A percentile compares a stretch with the other conserved stretches of the same genome.
phyloP scores from a whole-genome alignment of 2,329 filamentous ascomycete species.

The Colletotrichum horii region DNA sequence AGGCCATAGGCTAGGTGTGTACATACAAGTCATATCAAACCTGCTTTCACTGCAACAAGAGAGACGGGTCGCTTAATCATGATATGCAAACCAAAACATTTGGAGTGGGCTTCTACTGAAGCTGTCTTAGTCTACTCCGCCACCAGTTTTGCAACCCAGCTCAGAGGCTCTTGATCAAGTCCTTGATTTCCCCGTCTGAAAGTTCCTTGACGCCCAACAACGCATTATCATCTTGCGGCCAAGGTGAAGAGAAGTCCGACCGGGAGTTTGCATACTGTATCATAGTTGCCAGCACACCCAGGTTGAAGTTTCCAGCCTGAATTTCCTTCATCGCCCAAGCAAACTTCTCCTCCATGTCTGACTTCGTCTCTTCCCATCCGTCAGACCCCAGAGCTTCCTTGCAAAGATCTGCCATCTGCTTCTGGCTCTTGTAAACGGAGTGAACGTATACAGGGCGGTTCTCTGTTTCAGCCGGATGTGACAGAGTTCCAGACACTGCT shows the following conservation, averaged over 20 bases:
- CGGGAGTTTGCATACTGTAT: slow-evolving; percentile 22
- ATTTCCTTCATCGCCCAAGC: slow-evolving; percentile 18
- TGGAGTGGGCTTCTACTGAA: no score
- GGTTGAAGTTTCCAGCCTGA: slow-evolving; percentile 20
- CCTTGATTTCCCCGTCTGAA: slow-evolving; percentile 21
- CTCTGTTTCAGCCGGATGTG: slow-evolving; percentile 28
- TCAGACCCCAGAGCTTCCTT: slow-evolving; percentile 19
- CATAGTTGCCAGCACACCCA: slow-evolving; percentile 17
- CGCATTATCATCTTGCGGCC: slow-evolving; percentile 22
- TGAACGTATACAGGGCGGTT: slow-evolving; percentile 29
- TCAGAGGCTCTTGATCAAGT: slow-evolving; percentile 10
- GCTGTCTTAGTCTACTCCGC: not conserved
- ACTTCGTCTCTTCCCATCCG: slow-evolving; percentile 19
- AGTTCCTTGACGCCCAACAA: slow-evolving; percentile 23
- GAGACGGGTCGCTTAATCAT: no score
- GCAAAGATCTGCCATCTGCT: slow-evolving; percentile 24
- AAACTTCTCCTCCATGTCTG: slow-evolving; percentile 21
- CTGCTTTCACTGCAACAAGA: no score
- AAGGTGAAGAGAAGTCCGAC: slow-evolving; percentile 9
- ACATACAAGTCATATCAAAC: no score
- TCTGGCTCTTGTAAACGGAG: slow-evolving; percentile 24
- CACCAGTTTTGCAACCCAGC: not conserved
- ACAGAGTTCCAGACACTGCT: slow-evolving; percentile 28
- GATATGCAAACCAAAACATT: no score
- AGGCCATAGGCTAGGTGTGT: no score